Evolutionary conservation across 179 eudicot species (phyloP).

Genomic region (Amaranthus tricolor): DNA sequence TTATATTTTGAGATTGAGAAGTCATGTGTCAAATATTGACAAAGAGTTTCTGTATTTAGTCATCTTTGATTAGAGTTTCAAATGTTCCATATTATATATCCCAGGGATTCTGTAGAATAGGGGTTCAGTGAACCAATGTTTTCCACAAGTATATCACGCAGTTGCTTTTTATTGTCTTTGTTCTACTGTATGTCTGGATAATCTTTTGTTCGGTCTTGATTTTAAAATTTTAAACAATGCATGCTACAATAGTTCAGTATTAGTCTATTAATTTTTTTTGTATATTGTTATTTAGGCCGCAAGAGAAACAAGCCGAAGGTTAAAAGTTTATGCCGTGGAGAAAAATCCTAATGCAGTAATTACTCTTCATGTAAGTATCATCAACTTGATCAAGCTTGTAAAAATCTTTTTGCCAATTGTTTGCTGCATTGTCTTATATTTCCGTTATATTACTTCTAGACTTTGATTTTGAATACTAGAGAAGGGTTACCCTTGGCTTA

Average conservation of each 20-base stretch:
- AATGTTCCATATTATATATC: not conserved
- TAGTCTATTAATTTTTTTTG: not conserved
- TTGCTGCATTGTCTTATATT: not conserved
- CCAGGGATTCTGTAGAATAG: not conserved
- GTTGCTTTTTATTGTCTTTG: not conserved
- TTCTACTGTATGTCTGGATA: not conserved
- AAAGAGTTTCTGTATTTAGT: not conserved
- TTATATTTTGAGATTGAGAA: not conserved
- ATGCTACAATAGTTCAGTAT: not conserved
- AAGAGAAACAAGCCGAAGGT: constrained; percentile 85
- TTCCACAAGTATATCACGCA: not conserved
- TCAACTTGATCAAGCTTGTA: not conserved
- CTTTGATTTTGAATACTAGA: no score
- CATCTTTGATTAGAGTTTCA: not conserved
- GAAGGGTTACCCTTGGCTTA: no score
- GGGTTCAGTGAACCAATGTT: not conserved
- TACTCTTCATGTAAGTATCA: constrained; percentile 83
- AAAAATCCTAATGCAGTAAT: constrained; percentile 97
- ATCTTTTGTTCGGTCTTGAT: not conserved
- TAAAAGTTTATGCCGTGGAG: constrained; percentile 96
- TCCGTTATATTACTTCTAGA: not conserved
- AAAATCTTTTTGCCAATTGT: not conserved
- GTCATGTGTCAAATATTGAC: not conserved
- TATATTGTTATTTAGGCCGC: constrained; percentile 60
- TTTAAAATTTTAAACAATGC: not conserved